Conservation (phyloP, 108 stramenopile genomes). For the Discostella pseudostelligera region DNA sequence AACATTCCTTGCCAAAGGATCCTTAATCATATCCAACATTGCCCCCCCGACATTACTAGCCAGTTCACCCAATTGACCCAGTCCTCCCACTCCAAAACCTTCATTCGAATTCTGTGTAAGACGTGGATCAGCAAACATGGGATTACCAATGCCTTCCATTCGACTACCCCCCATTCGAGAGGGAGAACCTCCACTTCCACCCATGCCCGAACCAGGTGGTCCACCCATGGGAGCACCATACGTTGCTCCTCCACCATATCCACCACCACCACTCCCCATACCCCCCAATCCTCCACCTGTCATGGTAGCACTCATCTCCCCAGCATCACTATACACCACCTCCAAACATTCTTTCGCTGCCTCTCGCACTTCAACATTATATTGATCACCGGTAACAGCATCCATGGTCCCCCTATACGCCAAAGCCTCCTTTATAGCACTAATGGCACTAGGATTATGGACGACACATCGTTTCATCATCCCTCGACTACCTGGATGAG, state of each 20-base stretch:
- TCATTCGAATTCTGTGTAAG: constrained; percentile 22
- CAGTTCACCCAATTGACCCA: constrained; percentile 40
- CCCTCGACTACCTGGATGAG: constrained; percentile 53
- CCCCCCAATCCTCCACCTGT: constrained; percentile 9
- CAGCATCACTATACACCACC: constrained; percentile 83
- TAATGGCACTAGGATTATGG: constrained; percentile 67
- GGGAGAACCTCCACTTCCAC: constrained; percentile 30
- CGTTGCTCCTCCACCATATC: constrained; percentile 19
- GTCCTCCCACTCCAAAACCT: constrained; percentile 11
- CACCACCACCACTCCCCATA: constrained; percentile 22
- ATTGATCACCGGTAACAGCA: constrained; percentile 93
- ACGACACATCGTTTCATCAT: constrained; percentile 89
- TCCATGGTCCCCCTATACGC: constrained; percentile 89
- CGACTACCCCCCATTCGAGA: constrained; percentile 21
- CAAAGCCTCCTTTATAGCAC: constrained; percentile 86
- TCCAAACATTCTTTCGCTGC: constrained; percentile 96
- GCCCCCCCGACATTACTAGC: constrained; percentile 65
- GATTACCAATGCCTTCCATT: constrained; percentile 92
- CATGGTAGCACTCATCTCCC: constrained; percentile 7
- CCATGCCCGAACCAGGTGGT: constrained; percentile 14
- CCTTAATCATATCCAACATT: constrained; percentile 82
- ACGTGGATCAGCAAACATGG: constrained; percentile 85
- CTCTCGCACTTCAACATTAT: constrained; percentile 82
- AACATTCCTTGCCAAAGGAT: constrained; percentile 78
- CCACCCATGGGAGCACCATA: constrained; percentile 47